phyloP scores from a whole-genome alignment of 768 basidiomycete genomes.

The Russula griseocarnosa region DNA sequence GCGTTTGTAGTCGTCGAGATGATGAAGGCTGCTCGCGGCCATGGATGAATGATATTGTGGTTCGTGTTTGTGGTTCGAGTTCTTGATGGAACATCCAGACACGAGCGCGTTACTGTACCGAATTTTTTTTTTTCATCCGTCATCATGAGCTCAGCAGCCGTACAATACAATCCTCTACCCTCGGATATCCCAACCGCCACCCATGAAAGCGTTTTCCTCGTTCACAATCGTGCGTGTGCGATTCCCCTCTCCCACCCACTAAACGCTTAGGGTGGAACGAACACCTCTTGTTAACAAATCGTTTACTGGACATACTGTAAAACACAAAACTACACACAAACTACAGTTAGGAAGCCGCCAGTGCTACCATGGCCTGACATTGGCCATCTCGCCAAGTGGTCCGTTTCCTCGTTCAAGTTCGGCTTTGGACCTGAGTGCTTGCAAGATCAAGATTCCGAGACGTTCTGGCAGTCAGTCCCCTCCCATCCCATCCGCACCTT shows the following conservation, averaged over 20 bases:
- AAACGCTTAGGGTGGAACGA: too few relatives aligned
- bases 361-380: constrained; percentile 75
- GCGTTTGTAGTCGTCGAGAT: constrained; percentile 69
- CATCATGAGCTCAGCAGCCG: constrained; percentile 11
- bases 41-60: background rate
- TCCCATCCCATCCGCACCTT: background rate
- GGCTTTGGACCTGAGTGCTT: constrained; percentile 94
- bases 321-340: too few relatives aligned
- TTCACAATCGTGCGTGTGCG: constrained; percentile 37
- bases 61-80: background rate
- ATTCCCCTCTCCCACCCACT: background rate
- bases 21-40: constrained; percentile 26
- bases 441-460: constrained; percentile 81
- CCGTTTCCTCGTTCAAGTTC: constrained; percentile 94
- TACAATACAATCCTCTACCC: background rate
- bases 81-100: too few relatives aligned
- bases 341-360: constrained; percentile 44
- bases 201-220: constrained; percentile 39
- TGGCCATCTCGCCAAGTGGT: constrained; percentile 87
- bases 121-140: too few relatives aligned
- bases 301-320: background rate
- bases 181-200: constrained; percentile 4
- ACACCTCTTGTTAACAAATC: too few relatives aligned
- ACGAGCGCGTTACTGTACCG: too few relatives aligned
- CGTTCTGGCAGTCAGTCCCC: constrained; percentile 90